Evolutionary conservation across 208 protist species (phyloP).

Genomic region (Acanthamoeba castellanii): DNA sequence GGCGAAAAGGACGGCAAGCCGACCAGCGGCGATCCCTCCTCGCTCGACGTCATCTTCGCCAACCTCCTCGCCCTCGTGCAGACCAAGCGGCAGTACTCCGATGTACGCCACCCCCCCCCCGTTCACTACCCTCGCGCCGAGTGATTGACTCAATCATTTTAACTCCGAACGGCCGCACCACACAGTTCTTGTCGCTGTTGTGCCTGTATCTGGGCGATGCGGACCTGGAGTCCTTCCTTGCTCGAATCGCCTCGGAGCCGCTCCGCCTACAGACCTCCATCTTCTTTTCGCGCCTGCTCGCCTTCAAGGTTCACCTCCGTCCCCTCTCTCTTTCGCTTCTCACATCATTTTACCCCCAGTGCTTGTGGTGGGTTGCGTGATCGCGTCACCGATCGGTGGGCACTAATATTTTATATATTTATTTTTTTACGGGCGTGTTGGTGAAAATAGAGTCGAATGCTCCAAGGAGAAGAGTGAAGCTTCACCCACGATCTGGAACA

Average conservation of each 20-base stretch:
- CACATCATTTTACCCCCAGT: background rate
- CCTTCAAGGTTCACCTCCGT: conserved; percentile 33
- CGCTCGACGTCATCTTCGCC: conserved; percentile 61
- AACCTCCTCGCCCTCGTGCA: conserved; percentile 72
- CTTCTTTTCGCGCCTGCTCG: conserved; percentile 68
- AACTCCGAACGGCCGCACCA: background rate
- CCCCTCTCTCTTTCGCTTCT: background rate
- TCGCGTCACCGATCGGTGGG: too few relatives aligned
- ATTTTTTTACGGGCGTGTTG: too few relatives aligned
- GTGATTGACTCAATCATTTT: background rate
- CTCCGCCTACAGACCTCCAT: conserved; percentile 72
- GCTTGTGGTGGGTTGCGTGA: too few relatives aligned
- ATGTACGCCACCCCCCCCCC: background rate
- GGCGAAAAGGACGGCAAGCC: background rate
- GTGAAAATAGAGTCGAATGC: background rate
- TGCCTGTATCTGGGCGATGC: conserved; percentile 62
- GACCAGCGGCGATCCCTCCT: background rate
- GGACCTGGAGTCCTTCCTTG: conserved; percentile 60
- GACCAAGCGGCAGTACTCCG: conserved; percentile 59
- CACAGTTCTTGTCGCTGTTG: conserved; percentile 62
- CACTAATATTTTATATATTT: too few relatives aligned
- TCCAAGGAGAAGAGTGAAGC: conserved; percentile 17
- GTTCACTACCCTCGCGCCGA: background rate
- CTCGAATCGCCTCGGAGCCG: conserved; percentile 54
- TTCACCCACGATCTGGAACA: background rate